These are phyloP conservation scores for Rhytidiadelphus loreus DNA, from an alignment of 225 moss, liverwort and hornwort genomes.

Conservation along the genomic window DNA sequence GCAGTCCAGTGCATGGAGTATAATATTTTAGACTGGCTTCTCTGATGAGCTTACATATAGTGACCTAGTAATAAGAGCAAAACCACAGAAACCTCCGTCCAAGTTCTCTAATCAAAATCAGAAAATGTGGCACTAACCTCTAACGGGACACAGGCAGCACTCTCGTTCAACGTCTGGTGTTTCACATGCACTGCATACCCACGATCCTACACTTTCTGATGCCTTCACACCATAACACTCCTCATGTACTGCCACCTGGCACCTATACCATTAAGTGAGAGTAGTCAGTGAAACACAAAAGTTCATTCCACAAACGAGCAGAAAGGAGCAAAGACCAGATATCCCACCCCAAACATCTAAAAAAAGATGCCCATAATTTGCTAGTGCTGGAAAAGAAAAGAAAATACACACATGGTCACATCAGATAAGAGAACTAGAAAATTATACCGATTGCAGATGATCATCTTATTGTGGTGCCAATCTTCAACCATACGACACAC, in stretches of 20 bases:
- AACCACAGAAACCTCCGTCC: not conserved
- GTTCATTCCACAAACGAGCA: not conserved
- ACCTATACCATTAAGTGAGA: conserved; percentile 37
- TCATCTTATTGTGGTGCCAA: conserved; percentile 98
- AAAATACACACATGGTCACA: not conserved
- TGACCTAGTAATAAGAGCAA: not conserved
- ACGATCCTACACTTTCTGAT: conserved; percentile 74
- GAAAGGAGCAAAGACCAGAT: not conserved
- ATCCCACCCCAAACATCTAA: not conserved
- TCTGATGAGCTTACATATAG: not conserved
- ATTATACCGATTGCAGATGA: conserved; percentile 80
- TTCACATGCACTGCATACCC: conserved; percentile 98
- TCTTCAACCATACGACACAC: conserved; percentile 99
- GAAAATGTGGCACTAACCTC: conserved; percentile 40
- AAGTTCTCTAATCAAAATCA: not conserved
- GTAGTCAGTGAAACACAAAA: not conserved
- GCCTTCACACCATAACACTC: conserved; percentile 96
- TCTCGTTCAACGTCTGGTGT: conserved; percentile 83
- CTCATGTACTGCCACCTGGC: conserved; percentile 97
- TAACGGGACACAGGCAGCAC: conserved; percentile 94
- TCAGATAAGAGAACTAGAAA: not conserved
- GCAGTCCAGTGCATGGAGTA: not conserved
- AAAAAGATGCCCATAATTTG: not conserved
- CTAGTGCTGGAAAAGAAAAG: not conserved
- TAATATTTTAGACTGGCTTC: not conserved